Base-by-base conservation (phyloP, 2,329 filamentous ascomycete species). In the Capronia coronata region DNA sequence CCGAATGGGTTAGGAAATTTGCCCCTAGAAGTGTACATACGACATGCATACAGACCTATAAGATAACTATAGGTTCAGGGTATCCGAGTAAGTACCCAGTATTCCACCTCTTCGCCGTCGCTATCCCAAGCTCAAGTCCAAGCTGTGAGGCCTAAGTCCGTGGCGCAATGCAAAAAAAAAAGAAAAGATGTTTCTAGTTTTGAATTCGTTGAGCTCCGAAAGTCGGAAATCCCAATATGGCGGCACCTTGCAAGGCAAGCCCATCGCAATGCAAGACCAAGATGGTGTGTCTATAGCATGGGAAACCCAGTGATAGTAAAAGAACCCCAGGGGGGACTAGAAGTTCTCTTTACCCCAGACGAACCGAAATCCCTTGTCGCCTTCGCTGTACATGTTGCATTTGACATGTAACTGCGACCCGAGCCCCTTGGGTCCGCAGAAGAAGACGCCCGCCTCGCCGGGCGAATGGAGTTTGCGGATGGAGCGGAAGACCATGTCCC, bases 401-500 rank as follows among this genome's bases (percentile, higher is more conserved):
- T 86, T 89, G 54, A 88, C 77, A 63, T 93, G 87, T 64, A 93
- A 68, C 52, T 80, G 73, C 64, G 83, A 88, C 43, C 87, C 87
- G 57, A 91, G 69, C 1, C 79, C 82, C 71, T 91, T 91, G 27
- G 87, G 87, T 0, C 87, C 87, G 64, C 87, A 93, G 74, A 91
- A 93, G 74, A 93, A 88, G 14, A 88, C 84, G 60, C 84, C 84
- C 1, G 82, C 82, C 68, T 87, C 84, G 40, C 80, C 80, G 1
- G 84, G 83, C 3, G 75, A 72, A 64, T 88, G 84, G 57, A 93
- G 79, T 69, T 89, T 89, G 62, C 86, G 75, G 64, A 94, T 86
- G 47, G 83, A 83, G 56, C 86, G 79, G 72, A 93, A 93, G 62
- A 94, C 86, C 79, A 87, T 87, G 64, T 93, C 86, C 87, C 87